These are phyloP conservation scores for Fraxinus paxiana DNA, from an alignment of 305 asterid genomes.

Conservation along the genomic window DNA sequence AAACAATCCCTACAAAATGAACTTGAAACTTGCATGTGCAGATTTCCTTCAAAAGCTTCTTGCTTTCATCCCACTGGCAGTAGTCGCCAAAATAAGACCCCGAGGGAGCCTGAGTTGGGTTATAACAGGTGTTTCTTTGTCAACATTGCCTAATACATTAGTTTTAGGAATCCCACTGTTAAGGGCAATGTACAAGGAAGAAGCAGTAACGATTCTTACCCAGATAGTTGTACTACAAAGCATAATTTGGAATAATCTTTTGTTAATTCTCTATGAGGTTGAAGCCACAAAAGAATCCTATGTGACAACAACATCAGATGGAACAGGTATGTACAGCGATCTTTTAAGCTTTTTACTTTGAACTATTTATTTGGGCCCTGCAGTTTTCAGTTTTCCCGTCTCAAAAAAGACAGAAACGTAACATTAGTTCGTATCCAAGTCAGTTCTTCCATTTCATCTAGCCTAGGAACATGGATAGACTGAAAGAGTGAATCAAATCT, in stretches of 20 bases:
- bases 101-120: slow-evolving; percentile 61
- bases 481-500: neutral
- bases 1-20: slow-evolving; percentile 73
- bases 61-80: slow-evolving; percentile 41
- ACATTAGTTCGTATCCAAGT: neutral
- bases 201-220: slow-evolving; percentile 45
- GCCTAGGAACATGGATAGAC: neutral
- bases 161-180: slow-evolving; percentile 76
- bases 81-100: slow-evolving; percentile 43
- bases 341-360: slow-evolving; percentile 24
- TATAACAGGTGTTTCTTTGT: slow-evolving; percentile 75
- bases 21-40: slow-evolving; percentile 59
- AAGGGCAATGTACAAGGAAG: slow-evolving; percentile 74
- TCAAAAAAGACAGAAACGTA: neutral
- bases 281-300: slow-evolving; percentile 47
- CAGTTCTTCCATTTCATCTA: neutral
- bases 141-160: slow-evolving; percentile 78
- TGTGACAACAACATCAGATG: slow-evolving; percentile 36
- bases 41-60: slow-evolving; percentile 67
- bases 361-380: slow-evolving; percentile 20
- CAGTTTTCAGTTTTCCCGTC: neutral
- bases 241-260: slow-evolving; percentile 78
- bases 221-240: slow-evolving; percentile 89
- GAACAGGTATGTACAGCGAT: slow-evolving; percentile 43
- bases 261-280: slow-evolving; percentile 67